Evolutionary conservation across 2,329 filamentous ascomycete species (phyloP).

Genomic region (Sporothrix inflata): DNA sequence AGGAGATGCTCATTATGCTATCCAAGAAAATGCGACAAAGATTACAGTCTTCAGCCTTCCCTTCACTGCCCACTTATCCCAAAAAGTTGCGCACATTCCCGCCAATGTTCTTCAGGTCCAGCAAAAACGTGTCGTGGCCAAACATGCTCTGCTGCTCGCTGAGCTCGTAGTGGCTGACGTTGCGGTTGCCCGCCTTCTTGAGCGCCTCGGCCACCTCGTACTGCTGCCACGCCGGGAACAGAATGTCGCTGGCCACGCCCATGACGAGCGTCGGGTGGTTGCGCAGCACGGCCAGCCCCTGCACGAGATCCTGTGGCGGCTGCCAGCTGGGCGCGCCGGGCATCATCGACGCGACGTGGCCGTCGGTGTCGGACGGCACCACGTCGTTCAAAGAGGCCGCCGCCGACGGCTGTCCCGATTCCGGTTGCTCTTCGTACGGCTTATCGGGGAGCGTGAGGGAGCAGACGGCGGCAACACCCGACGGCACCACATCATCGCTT

Average conservation of each 20-base stretch:
- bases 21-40: background rate
- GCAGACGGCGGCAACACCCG: slow-evolving; percentile 51
- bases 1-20: slow-evolving; percentile 8
- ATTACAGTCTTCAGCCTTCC: too few species aligned
- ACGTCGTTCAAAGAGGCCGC: slow-evolving; percentile 37
- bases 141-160: slow-evolving; percentile 94
- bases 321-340: slow-evolving; percentile 45
- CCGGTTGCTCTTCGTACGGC: slow-evolving; percentile 80
- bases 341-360: slow-evolving; percentile 29
- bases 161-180: slow-evolving; percentile 85
- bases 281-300: slow-evolving; percentile 70
- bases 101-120: slow-evolving; percentile 91
- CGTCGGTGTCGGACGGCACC: slow-evolving; percentile 36
- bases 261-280: slow-evolving; percentile 84
- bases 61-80: slow-evolving; percentile 56
- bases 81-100: slow-evolving; percentile 81
- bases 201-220: slow-evolving; percentile 88
- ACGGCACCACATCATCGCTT: background rate
- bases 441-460: slow-evolving; percentile 78
- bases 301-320: slow-evolving; percentile 78
- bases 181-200: slow-evolving; percentile 73
- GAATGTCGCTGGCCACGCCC: slow-evolving; percentile 91
- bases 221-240: slow-evolving; percentile 98
- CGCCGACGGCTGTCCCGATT: slow-evolving; percentile 43
- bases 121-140: slow-evolving; percentile 92